Evolutionary conservation across 1,284 basidiomycete genomes (phyloP).

Genomic region (Sanghuangporus baumii): DNA sequence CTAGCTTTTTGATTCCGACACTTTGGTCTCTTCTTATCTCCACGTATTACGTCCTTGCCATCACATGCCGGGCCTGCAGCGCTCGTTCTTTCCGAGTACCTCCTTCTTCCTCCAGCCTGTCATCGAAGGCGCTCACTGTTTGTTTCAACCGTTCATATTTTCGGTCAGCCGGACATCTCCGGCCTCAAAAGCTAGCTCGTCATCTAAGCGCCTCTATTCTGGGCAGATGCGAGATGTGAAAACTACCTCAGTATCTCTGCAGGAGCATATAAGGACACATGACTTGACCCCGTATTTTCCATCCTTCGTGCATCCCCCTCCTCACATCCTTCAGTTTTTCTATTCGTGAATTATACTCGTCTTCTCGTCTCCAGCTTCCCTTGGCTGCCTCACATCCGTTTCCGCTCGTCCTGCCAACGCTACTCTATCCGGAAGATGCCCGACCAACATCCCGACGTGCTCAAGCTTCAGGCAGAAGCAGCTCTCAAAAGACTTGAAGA

Average conservation of each 20-base stretch:
- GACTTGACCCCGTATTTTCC: constrained; percentile 2
- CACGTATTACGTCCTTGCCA: constrained; percentile 15
- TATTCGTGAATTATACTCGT: background rate
- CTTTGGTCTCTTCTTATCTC: constrained; percentile 14
- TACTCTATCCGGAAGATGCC: background rate
- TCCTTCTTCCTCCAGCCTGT: constrained; percentile 1
- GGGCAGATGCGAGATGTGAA: constrained; percentile 1
- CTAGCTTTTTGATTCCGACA: constrained; percentile 5
- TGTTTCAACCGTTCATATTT: constrained; percentile 10
- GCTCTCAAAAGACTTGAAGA: constrained; percentile 6
- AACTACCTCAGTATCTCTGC: background rate
- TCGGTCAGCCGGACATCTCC: constrained; percentile 12
- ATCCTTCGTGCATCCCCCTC: constrained; percentile 6
- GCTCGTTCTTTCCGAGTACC: background rate
- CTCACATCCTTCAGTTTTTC: background rate
- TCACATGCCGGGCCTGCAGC: constrained; percentile 16
- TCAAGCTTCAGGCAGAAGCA: background rate
- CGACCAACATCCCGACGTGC: background rate
- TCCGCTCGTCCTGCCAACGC: background rate
- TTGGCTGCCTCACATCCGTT: background rate
- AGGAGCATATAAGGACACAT: constrained; percentile 10
- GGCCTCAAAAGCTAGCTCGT: background rate
- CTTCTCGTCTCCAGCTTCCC: background rate
- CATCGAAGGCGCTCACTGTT: constrained; percentile 10
- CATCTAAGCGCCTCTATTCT: constrained; percentile 6